These are phyloP conservation scores for Chrysoporthe deuterocubensis DNA, from an alignment of 2,329 filamentous ascomycete genomes.

Conservation along the genomic window DNA sequence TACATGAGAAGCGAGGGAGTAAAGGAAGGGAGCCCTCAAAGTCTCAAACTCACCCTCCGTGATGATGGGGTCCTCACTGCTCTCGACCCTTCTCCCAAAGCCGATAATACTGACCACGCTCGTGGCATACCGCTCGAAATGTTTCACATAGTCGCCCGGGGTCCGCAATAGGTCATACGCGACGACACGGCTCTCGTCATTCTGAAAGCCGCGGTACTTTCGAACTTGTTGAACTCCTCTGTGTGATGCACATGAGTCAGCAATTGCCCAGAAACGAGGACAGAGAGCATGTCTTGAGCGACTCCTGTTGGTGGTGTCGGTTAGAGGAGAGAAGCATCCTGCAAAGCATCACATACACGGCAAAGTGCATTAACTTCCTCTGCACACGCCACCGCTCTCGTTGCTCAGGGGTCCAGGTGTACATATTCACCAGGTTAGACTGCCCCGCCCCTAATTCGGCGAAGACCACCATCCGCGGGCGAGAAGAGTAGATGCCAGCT, in stretches of 20 bases:
- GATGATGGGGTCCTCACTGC: slow-evolving; percentile 58
- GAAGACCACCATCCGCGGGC: slow-evolving; percentile 54
- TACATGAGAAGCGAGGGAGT: background rate
- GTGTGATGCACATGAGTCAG: background rate
- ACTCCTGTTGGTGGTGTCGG: no score
- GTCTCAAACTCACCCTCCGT: slow-evolving; percentile 44
- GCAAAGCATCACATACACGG: slow-evolving; percentile 37
- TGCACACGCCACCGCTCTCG: slow-evolving; percentile 49
- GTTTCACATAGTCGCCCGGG: slow-evolving; percentile 53
- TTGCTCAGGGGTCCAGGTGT: slow-evolving; percentile 43
- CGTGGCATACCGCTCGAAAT: slow-evolving; percentile 58
- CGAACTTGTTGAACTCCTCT: slow-evolving; percentile 57
- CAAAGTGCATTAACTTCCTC: slow-evolving; percentile 56
- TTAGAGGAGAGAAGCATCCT: background rate
- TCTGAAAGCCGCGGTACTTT: slow-evolving; percentile 57
- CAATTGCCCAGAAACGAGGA: background rate
- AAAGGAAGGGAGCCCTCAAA: background rate
- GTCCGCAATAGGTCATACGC: slow-evolving; percentile 51
- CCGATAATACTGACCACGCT: slow-evolving; percentile 60
- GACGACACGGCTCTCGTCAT: slow-evolving; percentile 61
- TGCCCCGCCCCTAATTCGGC: slow-evolving; percentile 51
- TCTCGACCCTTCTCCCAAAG: slow-evolving; percentile 57
- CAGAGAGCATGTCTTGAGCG: background rate
- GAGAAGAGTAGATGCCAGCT: slow-evolving; percentile 54
- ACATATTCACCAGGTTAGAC: slow-evolving; percentile 49